Conservation (phyloP, 805 yeast genomes). For the Candida morakotiae region DNA sequence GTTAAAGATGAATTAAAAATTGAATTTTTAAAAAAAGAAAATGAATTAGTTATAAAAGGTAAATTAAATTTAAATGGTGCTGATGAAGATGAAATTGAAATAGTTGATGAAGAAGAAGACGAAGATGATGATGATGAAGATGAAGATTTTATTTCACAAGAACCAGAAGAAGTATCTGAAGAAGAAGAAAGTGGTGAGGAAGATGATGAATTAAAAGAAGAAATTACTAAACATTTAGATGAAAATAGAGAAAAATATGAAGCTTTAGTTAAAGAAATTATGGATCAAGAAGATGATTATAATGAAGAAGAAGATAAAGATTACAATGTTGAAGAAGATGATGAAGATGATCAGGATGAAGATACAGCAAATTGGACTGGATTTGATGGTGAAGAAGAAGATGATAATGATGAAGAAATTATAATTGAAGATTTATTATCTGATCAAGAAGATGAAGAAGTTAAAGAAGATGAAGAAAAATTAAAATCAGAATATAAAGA, state of each 20-base stretch:
- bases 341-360: constrained; percentile 8
- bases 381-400: constrained; percentile 10
- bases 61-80: constrained; percentile 31
- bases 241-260: constrained; percentile 2
- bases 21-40: constrained; percentile 35
- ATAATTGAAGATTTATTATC: constrained; percentile 8
- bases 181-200: constrained; percentile 7
- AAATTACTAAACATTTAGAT: constrained; percentile 3
- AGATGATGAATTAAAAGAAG: constrained; percentile 6
- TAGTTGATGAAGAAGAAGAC: constrained; percentile 11
- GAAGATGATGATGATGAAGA: constrained; percentile 14
- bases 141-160: constrained; percentile 10
- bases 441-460: constrained; percentile 30
- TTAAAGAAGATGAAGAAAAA: constrained; percentile 35
- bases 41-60: constrained; percentile 38
- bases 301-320: constrained; percentile 10
- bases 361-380: constrained; percentile 9
- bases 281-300: constrained; percentile 13
- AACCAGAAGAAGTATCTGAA: constrained; percentile 9
- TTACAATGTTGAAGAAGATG: constrained; percentile 11
- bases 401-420: constrained; percentile 12
- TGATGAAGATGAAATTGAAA: constrained; percentile 13
- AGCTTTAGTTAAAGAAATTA: constrained; percentile 6
- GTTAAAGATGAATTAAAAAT: constrained; percentile 37
- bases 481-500: constrained; percentile 35